phyloP scores from a whole-genome alignment of 345 rosid genomes.

The Populus davidiana region DNA sequence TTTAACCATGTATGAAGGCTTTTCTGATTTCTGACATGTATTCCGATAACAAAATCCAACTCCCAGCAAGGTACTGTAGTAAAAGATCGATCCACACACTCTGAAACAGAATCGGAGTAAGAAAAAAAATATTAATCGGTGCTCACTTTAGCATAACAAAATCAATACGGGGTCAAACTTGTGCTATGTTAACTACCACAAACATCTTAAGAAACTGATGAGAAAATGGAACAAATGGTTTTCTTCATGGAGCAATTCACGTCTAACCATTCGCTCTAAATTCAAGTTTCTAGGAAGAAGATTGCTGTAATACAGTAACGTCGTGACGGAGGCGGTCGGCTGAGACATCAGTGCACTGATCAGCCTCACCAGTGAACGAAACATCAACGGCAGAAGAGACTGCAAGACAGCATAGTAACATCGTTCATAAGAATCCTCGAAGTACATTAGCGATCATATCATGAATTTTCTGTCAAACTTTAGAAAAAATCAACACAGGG shows the following conservation, averaged over 20 bases:
- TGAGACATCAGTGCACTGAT: conserved; percentile 7
- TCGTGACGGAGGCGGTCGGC: conserved; percentile 23
- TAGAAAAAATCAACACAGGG: too few species aligned
- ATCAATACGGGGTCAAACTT: background rate
- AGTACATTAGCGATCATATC: background rate
- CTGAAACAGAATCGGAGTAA: background rate
- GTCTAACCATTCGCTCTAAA: conserved; percentile 21
- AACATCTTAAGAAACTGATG: conserved; percentile 21
- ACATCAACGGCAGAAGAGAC: conserved; percentile 18
- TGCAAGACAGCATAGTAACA: background rate
- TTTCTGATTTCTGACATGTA: background rate
- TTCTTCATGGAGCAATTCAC: conserved; percentile 21
- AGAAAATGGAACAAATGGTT: conserved; percentile 25
- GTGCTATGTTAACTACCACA: conserved; percentile 14
- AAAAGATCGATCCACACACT: background rate
- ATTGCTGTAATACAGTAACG: conserved; percentile 26
- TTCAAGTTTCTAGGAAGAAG: conserved; percentile 31
- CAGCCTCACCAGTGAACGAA: conserved; percentile 11
- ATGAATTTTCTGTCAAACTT: background rate
- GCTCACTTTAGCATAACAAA: background rate
- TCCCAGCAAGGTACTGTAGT: background rate
- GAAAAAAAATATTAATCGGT: background rate
- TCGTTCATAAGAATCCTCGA: background rate
- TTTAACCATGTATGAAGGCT: background rate
- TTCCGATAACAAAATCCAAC: background rate